Evolutionary conservation across 2,329 filamentous ascomycete species (phyloP), one percentile per base, ranked within the genome.

Genomic region (Botrytis porri): DNA sequence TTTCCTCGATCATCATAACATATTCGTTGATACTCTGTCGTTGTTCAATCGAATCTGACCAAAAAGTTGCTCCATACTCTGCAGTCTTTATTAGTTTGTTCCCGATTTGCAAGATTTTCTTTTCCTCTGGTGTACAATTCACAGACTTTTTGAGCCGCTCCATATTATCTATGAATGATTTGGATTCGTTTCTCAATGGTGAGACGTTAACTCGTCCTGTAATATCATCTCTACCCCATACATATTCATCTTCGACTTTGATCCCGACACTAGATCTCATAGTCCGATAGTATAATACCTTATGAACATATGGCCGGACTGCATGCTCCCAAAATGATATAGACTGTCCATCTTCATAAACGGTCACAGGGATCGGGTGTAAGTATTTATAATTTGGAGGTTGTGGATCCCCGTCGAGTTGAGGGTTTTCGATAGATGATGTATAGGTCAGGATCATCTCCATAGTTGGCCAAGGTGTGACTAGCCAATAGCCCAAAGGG

Each of bases 291-390:
- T 73, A 69, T 14, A 77, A 69, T 35, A 75, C 14, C 10, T 69
- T 70, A 16, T 66, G 65, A 29, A 75, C 75, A 43, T 66, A 77
- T 35, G 54, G 35, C 35, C 73, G 60, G 14, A 76, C 74, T 12
- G 57, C 72, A 7, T 73, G 43, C 14, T 61, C 57, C 76, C 76
- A 77, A 51, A 77, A 77, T 2, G 71, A 65, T 20, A 76, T 73
- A 32, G 77, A 75, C 25, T 76, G 72, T 4, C 74, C 70, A 41
- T 77, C 77, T 69, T 77, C 60, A 32, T 75, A 76, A 41, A 74
- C 74, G 0, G 71, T 70, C 3, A 75, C 62, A 9, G 73, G 72
- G 9, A 77, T 74, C 3, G 75, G 75, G 39, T 67, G 75, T 4
- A 66, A 63, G 12, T 74, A 72, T 32, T 74, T 61, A 39, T 62